Conservation (phyloP, 352 stramenopile genomes). For the Phytophthora citricola region DNA sequence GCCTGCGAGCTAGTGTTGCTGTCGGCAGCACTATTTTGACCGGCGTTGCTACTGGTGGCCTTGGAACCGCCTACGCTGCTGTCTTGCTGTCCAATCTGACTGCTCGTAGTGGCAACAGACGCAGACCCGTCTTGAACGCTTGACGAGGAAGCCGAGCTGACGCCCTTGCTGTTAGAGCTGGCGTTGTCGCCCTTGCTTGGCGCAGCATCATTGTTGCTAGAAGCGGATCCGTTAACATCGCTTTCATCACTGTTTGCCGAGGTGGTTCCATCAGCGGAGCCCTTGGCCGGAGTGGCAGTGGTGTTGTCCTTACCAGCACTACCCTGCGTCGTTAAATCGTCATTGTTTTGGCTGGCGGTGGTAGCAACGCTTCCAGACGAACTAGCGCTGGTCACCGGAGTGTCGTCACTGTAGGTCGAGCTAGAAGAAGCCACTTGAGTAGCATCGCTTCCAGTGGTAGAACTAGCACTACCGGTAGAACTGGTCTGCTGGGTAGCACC, state of each 20-base stretch:
- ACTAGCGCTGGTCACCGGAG: slow-evolving; percentile 7
- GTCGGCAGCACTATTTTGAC: slow-evolving; percentile 7
- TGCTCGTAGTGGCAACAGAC: slow-evolving; percentile 5
- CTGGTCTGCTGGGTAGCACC: slow-evolving; percentile 4
- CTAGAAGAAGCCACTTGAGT: slow-evolving; percentile 10
- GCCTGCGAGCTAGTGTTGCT: slow-evolving; percentile 3
- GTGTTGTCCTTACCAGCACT: not conserved
- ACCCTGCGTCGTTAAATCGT: slow-evolving; percentile 9
- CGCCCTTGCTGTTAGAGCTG: slow-evolving; percentile 13
- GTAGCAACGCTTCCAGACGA: slow-evolving; percentile 16
- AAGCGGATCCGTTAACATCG: not conserved
- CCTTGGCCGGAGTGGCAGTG: not conserved
- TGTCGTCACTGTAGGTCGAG: slow-evolving; percentile 9
- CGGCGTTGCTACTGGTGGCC: slow-evolving; percentile 4
- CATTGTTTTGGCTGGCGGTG: slow-evolving; percentile 8
- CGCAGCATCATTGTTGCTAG: not conserved
- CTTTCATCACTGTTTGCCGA: not conserved
- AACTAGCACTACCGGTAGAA: slow-evolving; percentile 2
- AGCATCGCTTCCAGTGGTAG: slow-evolving; percentile 7
- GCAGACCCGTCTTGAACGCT: slow-evolving; percentile 10
- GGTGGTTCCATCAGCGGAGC: not conserved
- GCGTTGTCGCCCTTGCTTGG: slow-evolving; percentile 2
- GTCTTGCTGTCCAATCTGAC: slow-evolving; percentile 10
- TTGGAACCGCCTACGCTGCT: slow-evolving; percentile 14
- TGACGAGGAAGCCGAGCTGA: slow-evolving; percentile 15